Conservation (phyloP, 2,329 filamentous ascomycete species). For the Ambrosiella beaveri region DNA sequence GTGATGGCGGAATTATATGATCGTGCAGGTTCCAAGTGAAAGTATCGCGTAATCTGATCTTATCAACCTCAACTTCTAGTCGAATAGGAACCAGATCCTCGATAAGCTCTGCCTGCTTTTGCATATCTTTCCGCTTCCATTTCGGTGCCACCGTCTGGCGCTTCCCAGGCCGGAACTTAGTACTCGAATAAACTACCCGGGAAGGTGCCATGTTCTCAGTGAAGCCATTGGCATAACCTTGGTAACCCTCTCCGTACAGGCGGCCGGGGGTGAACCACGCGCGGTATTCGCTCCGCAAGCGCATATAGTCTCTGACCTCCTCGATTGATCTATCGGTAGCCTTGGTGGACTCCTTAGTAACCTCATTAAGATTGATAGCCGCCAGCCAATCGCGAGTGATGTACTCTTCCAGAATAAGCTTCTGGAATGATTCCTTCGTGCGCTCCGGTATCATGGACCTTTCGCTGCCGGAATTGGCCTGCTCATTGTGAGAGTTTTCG, state of each 20-base stretch:
- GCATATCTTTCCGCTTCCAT: slow-evolving; percentile 62
- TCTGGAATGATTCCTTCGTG: slow-evolving; percentile 38
- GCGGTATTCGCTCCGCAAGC: slow-evolving; percentile 37
- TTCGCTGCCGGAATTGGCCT: slow-evolving; percentile 18
- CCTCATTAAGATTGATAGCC: slow-evolving; percentile 32
- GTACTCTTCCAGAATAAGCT: slow-evolving; percentile 36
- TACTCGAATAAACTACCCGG: slow-evolving; percentile 60
- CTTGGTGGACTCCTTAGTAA: slow-evolving; percentile 35
- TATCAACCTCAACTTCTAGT: slow-evolving; percentile 87
- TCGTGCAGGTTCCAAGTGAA: slow-evolving; percentile 98
- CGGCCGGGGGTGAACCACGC: slow-evolving; percentile 37
- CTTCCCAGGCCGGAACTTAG: slow-evolving; percentile 60
- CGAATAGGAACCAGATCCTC: slow-evolving; percentile 86
- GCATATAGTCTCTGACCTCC: slow-evolving; percentile 53
- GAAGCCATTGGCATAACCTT: slow-evolving; percentile 71
- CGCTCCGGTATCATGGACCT: slow-evolving; percentile 25
- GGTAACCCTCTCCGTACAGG: slow-evolving; percentile 60
- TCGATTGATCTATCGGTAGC: slow-evolving; percentile 45
- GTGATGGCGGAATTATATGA: slow-evolving; percentile 56
- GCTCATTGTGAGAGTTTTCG: slow-evolving; percentile 15
- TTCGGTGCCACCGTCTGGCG: slow-evolving; percentile 57
- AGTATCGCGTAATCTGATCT: slow-evolving; percentile 86
- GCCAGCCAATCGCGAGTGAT: slow-evolving; percentile 37
- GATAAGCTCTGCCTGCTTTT: slow-evolving; percentile 70
- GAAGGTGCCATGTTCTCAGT: slow-evolving; percentile 55